Conservation (phyloP, 129 eudicot species). For the Artemisia tridentata region DNA sequence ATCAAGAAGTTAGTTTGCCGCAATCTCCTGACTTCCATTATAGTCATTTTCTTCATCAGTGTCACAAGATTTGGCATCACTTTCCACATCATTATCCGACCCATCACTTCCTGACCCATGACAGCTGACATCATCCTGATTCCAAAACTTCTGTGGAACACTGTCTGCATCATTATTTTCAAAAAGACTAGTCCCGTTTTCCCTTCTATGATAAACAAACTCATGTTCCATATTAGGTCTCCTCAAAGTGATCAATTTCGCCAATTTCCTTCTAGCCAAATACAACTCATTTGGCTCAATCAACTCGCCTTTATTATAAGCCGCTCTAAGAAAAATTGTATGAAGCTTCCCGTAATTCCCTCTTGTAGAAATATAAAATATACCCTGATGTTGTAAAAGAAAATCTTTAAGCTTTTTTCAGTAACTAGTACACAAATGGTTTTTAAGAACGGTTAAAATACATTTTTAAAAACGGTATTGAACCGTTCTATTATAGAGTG, state of each 20-base stretch:
- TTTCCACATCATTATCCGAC: constrained; percentile 38
- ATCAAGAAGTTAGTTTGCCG: constrained; percentile 28
- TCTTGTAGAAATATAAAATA: constrained; percentile 84
- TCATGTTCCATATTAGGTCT: constrained; percentile 50
- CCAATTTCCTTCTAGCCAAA: constrained; percentile 73
- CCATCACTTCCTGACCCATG: constrained; percentile 16
- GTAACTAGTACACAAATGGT: too few species aligned
- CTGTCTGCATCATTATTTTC: constrained; percentile 19
- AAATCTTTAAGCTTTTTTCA: constrained; percentile 84
- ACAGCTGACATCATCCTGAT: constrained; percentile 22
- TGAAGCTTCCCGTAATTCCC: constrained; percentile 90
- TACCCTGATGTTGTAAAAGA: constrained; percentile 84
- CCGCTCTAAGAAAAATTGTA: constrained; percentile 82
- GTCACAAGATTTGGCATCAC: constrained; percentile 34
- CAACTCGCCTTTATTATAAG: constrained; percentile 74
- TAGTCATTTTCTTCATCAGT: constrained; percentile 39
- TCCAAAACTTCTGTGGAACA: constrained; percentile 19
- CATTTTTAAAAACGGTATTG: too few species aligned
- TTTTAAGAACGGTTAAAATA: too few species aligned
- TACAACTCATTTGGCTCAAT: constrained; percentile 76
- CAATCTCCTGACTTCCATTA: constrained; percentile 19
- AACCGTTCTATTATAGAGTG: too few species aligned
- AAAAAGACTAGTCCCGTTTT: constrained; percentile 22
- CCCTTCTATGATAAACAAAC: constrained; percentile 51
- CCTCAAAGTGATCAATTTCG: constrained; percentile 52